These are phyloP conservation scores for Trichoderma sp. DNA, from an alignment of 2,329 filamentous ascomycete species.

Conservation along the genomic window DNA sequence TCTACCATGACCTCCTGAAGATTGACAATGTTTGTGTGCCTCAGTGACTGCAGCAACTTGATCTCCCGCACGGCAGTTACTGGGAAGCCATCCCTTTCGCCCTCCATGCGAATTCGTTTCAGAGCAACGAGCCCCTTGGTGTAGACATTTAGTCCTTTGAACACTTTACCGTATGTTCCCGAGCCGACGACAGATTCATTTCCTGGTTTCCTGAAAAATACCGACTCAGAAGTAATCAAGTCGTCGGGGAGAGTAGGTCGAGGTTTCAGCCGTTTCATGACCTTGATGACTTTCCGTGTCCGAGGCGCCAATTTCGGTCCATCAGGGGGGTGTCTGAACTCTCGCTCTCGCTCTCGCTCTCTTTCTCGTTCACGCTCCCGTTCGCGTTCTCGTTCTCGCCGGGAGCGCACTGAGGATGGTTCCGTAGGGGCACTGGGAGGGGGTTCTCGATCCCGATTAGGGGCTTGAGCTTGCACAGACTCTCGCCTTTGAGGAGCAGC, in stretches of 20 bases:
- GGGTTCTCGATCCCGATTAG: slow-evolving; percentile 47
- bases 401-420: slow-evolving; percentile 51
- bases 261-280: slow-evolving; percentile 69
- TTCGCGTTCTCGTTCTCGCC: slow-evolving; percentile 27
- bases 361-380: background rate
- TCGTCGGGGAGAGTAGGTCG: slow-evolving; percentile 72
- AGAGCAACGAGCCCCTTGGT: slow-evolving; percentile 80
- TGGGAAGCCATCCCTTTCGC: slow-evolving; percentile 86
- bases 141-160: slow-evolving; percentile 92
- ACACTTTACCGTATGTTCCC: slow-evolving; percentile 93
- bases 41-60: slow-evolving; percentile 84
- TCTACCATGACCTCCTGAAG: slow-evolving; percentile 96
- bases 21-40: slow-evolving; percentile 79
- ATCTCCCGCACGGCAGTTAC: slow-evolving; percentile 91
- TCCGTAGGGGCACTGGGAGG: slow-evolving; percentile 55
- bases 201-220: slow-evolving; percentile 94
- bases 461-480: slow-evolving; percentile 29
- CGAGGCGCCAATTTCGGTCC: slow-evolving; percentile 46
- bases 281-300: slow-evolving; percentile 66
- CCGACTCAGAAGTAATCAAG: slow-evolving; percentile 77
- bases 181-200: slow-evolving; percentile 96
- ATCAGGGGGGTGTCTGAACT: slow-evolving; percentile 39
- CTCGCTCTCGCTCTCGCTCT: slow-evolving; percentile 24
- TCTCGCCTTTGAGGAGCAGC: slow-evolving; percentile 56
- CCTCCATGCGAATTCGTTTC: slow-evolving; percentile 92